Base-by-base conservation (phyloP, 2,329 filamentous ascomycete species). In the Blastomyces parvus region DNA sequence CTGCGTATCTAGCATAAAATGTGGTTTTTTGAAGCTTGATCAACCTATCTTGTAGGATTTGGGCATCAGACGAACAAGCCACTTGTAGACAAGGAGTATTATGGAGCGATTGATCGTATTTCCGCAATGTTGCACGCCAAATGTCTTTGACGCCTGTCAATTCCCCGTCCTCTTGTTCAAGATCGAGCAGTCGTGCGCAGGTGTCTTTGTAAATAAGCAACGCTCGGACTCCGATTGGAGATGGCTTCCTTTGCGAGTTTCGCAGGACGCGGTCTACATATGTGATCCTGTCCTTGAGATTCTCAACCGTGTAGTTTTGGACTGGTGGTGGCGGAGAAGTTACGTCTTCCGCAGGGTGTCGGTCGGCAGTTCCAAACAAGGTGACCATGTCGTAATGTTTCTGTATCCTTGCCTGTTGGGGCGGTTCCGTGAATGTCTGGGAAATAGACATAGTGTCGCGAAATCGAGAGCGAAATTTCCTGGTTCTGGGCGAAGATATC, bases 281-380 rank as follows among this genome's bases (percentile, higher is more conserved):
- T 36, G 27, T 46, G 42, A 59, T 27, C 9, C 57, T 59, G 17
- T 59, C 57, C 25, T 59, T 59, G 8, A 59, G 19, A 46, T 44
- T 36, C 1, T 33, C 25, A 19, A 33, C 19, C 17, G 57, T 59
- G 57, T 59, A 59, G 27, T 46, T 36, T 33, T 48, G 22, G 33
- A 59, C 38, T 44, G 57, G 38, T 13, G 33, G 22, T n/a, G 42
- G 57, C 33, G 57, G 42, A 59, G 25, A 48, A 33, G 40, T 27
- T 25, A 59, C 42, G 30, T 59, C 57, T 59, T 46, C 13, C 8
- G 36, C 25, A 25, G 40, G 40, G 22, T 8, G 7, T 17, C 36
- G 57, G 27, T 30, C 33, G n/a, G 27, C 22, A 36, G 33, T 36
- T 19, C 38, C 38, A 55, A 36, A 7, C 52, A 55, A 22, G 30